phyloP scores from a whole-genome alignment of 345 rosid genomes.

The Mallotus nudiflorus region DNA sequence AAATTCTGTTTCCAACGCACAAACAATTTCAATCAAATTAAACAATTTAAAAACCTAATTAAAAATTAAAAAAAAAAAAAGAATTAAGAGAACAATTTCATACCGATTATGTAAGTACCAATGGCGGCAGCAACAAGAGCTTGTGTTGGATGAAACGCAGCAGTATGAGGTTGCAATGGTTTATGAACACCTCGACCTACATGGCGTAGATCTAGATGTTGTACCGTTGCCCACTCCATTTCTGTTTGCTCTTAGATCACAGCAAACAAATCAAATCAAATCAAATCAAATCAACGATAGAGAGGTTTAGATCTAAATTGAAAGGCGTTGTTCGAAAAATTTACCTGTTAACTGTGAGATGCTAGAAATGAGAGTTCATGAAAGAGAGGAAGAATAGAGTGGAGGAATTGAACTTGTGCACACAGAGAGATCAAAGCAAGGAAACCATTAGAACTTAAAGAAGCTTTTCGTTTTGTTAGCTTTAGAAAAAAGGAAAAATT shows the following conservation, averaged over 20 bases:
- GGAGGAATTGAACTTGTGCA: no score
- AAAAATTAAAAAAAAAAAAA: not conserved
- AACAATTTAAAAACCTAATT: conserved; percentile 47
- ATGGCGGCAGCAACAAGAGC: conserved; percentile 76
- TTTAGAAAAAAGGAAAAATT: no score
- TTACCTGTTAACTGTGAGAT: no score
- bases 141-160: conserved; percentile 82
- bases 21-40: not conserved
- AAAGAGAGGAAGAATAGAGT: no score
- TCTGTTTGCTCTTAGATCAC: conserved; percentile 7
- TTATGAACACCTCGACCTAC: conserved; percentile 67
- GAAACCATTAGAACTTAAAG: not conserved
- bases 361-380: no score
- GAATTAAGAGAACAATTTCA: no score
- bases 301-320: conserved; percentile 5
- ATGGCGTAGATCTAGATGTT: conserved; percentile 93
- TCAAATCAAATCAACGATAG: not conserved
- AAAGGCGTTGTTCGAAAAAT: not conserved
- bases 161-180: conserved; percentile 87
- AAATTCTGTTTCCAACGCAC: conserved; percentile 50
- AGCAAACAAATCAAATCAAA: not conserved
- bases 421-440: conserved; percentile 2
- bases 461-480: not conserved
- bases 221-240: conserved; percentile 99
- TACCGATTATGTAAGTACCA: conserved; percentile 77